A percentile compares a stretch with the other conserved stretches of the same genome.
Conservation (phyloP, 2,329 filamentous ascomycete species). For the Hypoxylon sp. region DNA sequence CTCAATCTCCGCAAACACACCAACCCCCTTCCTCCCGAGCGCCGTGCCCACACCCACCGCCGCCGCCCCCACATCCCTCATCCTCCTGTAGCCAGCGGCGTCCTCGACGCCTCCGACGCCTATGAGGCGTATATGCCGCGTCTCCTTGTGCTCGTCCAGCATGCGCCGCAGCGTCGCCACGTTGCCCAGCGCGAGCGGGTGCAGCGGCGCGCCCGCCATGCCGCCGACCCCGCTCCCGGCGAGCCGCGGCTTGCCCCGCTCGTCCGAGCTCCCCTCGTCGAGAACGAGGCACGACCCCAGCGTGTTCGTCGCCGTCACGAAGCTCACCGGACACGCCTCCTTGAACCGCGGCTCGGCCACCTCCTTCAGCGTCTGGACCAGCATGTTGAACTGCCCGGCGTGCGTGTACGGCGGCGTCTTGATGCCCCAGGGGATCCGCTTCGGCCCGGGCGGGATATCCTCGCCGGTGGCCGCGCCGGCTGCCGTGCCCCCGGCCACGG, state of each 20-base stretch:
- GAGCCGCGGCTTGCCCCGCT: conserved; percentile 59
- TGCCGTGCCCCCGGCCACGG: neutral
- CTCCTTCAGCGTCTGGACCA: conserved; percentile 67
- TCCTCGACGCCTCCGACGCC: conserved; percentile 82
- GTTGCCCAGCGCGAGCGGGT: conserved; percentile 82
- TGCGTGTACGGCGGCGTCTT: conserved; percentile 86
- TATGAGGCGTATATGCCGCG: conserved; percentile 74
- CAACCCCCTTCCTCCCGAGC: conserved; percentile 73
- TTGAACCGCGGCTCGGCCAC: conserved; percentile 46
- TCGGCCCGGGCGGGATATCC: conserved; percentile 9
- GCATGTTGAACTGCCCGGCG: conserved; percentile 71
- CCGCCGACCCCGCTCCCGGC: conserved; percentile 71
- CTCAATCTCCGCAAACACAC: conserved; percentile 73
- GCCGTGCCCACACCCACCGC: conserved; percentile 80
- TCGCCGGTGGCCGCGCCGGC: neutral
- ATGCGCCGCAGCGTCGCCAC: conserved; percentile 76
- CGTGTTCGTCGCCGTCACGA: conserved; percentile 82
- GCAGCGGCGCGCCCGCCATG: conserved; percentile 79
- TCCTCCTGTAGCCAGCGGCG: conserved; percentile 72
- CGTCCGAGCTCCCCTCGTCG: conserved; percentile 47
- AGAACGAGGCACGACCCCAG: conserved; percentile 78
- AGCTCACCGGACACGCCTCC: conserved; percentile 66
- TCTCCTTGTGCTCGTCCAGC: conserved; percentile 64
- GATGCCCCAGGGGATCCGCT: conserved; percentile 68
- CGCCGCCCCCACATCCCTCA: conserved; percentile 75